A percentile compares a stretch with the other conserved stretches of the same genome.
Conservation (phyloP, 148 eudicot species). For the Camellia lanceoleosa region DNA sequence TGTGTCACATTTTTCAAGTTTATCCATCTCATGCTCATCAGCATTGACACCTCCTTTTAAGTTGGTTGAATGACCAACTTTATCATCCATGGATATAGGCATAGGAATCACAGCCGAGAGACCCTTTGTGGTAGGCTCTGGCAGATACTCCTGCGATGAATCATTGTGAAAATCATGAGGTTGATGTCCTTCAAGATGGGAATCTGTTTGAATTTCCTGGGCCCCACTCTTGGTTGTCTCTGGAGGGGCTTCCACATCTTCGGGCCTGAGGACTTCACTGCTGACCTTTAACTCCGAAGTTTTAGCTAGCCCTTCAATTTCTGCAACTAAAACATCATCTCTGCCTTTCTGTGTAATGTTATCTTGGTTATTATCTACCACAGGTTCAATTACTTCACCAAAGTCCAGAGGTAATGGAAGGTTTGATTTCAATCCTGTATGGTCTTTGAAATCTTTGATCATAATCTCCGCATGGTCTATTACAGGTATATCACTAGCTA, state of each 20-base stretch:
- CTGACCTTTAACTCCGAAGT: slow-evolving; percentile 15
- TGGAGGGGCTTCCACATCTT: slow-evolving; percentile 14
- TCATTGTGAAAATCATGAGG: not conserved
- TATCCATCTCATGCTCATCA: slow-evolving; percentile 4
- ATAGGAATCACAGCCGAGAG: not conserved
- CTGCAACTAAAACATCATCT: slow-evolving; percentile 2
- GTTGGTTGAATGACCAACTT: slow-evolving; percentile 14
- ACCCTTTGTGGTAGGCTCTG: not conserved
- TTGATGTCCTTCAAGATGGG: slow-evolving; percentile 16
- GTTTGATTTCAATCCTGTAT: slow-evolving; percentile 4
- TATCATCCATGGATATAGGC: slow-evolving; percentile 14
- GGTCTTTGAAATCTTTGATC: slow-evolving; percentile 30
- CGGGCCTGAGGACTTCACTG: slow-evolving; percentile 7
- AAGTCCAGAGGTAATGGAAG: slow-evolving; percentile 20
- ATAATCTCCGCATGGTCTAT: slow-evolving; percentile 18
- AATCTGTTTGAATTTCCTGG: slow-evolving; percentile 13
- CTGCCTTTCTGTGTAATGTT: not conserved
- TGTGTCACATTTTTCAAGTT: slow-evolving; percentile 19
- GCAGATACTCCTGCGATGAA: slow-evolving; percentile 5
- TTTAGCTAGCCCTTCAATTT: slow-evolving; percentile 16
- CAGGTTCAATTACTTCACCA: slow-evolving; percentile 12
- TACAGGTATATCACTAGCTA: slow-evolving; percentile 22
- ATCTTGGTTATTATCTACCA: slow-evolving; percentile 15
- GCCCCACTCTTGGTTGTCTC: slow-evolving; percentile 6
- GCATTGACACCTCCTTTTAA: slow-evolving; percentile 19